A percentile compares a stretch with the other conserved stretches of the same genome.
These are phyloP conservation scores for Solanum microdontum DNA, from an alignment of 257 asterid species.

Conservation along the genomic window DNA sequence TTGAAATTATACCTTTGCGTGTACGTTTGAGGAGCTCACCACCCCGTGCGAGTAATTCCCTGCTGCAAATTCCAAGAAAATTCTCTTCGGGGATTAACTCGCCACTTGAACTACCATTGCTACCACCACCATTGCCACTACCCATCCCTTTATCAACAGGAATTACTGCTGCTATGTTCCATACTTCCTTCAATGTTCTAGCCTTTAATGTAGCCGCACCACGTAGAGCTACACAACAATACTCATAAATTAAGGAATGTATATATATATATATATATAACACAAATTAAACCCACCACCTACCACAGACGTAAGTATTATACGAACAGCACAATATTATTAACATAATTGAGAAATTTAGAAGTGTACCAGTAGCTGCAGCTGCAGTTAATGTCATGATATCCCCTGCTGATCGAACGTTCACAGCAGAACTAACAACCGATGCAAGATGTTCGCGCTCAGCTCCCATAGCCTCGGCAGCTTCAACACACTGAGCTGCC, in stretches of 20 bases:
- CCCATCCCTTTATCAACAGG: conserved; percentile 77
- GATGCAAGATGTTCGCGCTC: conserved; percentile 82
- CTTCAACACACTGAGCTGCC: conserved; percentile 97
- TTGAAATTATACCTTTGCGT: conserved; percentile 45
- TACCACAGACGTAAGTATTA: neutral
- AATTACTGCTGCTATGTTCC: conserved; percentile 81
- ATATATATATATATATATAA: neutral
- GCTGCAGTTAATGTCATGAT: conserved; percentile 95
- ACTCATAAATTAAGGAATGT: neutral
- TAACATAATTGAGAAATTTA: neutral
- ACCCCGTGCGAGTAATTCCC: conserved; percentile 87
- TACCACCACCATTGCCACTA: conserved; percentile 29
- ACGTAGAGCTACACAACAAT: conserved; percentile 46
- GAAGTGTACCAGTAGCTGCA: conserved; percentile 77
- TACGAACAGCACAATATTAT: too few species aligned
- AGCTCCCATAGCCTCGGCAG: conserved; percentile 95
- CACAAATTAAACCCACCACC: neutral
- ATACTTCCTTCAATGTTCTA: conserved; percentile 82
- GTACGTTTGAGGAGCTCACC: conserved; percentile 83
- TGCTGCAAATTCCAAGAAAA: conserved; percentile 79
- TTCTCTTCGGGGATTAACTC: conserved; percentile 81
- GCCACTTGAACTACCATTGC: conserved; percentile 61
- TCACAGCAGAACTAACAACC: conserved; percentile 89
- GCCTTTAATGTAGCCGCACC: conserved; percentile 93
- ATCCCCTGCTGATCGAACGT: conserved; percentile 84